phyloP scores from a whole-genome alignment of 176 grass and related monocot species.

The Olyra latifolia region DNA sequence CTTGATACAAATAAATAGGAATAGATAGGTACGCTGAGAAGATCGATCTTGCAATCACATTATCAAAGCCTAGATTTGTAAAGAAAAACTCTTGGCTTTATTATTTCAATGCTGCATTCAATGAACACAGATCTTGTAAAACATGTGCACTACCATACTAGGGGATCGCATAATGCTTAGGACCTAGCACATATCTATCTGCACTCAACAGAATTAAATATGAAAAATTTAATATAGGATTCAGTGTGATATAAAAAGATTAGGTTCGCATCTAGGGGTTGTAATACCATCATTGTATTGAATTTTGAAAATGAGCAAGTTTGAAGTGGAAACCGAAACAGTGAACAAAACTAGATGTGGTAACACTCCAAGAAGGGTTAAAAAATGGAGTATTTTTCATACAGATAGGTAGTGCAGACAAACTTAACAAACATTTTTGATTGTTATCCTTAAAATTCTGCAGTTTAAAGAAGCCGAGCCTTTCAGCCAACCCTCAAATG shows the following conservation, averaged over 20 bases:
- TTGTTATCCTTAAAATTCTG: neutral
- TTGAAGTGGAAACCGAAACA: conserved; percentile 8
- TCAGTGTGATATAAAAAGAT: neutral
- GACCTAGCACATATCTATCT: neutral
- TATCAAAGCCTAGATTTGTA: neutral
- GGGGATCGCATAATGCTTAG: neutral
- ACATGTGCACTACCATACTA: neutral
- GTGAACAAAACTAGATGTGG: neutral
- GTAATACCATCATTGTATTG: neutral
- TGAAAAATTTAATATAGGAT: neutral
- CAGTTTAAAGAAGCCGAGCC: neutral
- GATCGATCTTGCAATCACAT: neutral
- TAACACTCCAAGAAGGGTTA: neutral
- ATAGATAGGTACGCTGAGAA: neutral
- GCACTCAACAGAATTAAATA: neutral
- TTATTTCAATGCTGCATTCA: neutral
- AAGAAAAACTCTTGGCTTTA: conserved; percentile 3
- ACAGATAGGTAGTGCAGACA: neutral
- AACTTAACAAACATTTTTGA: neutral
- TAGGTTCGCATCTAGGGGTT: too few species aligned
- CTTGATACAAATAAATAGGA: neutral
- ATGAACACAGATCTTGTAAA: neutral
- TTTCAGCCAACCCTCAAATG: neutral
- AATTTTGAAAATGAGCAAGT: conserved; percentile 1
- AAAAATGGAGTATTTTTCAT: neutral